Evolutionary conservation across 208 protist genomes (phyloP), one percentile per base, ranked within the genome.

Genomic region (Leishmania arabica): DNA sequence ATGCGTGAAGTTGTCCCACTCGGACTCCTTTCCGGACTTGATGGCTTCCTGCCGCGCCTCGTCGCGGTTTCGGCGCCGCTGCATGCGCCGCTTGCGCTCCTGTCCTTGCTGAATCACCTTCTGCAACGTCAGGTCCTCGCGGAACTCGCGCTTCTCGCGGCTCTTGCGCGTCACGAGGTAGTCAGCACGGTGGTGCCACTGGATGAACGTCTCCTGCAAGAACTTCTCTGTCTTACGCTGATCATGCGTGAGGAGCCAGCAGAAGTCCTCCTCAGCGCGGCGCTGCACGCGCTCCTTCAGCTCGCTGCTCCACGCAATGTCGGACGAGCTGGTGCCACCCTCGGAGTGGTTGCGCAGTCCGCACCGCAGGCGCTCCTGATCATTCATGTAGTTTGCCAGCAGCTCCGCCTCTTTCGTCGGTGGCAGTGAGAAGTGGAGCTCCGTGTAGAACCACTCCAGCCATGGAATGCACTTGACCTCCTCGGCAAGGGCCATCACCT

Each of bases 161-260:
- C 92, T 96, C 81, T 93, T 95, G 74, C 94, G 90, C 34, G 91
- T 87, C 62, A 97, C 92, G 66, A 97, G 87, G 83, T 96, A 97
- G 84, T 97, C 94, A 6, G 94, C 94, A 58, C 92, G 91, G 81
- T 97, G 88, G 75, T 95, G 89, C 92, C 94, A 97, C 87, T 97
- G 94, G 40, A 97, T 79, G 75, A 89, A 97, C 13, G 92, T 95
- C 77, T 95, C 91, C 76, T 95, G 90, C 60, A 96, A 64, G 84
- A 97, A 97, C 64, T 91, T 89, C 77, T 94, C 87, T 58, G 92
- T 96, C 78, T 91, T 93, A 65, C 92, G 77, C 78, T 92, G 88
- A 78, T 96, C 87, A 37, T 89, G 69, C 27, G 90, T 96, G 17
- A 95, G 84, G 31, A 94, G 62, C 92, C 94, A 97, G 82, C 94